A percentile compares a stretch with the other conserved stretches of the same genome.
Conservation (phyloP, 257 asterid genomes). For the Solanum okadae region DNA sequence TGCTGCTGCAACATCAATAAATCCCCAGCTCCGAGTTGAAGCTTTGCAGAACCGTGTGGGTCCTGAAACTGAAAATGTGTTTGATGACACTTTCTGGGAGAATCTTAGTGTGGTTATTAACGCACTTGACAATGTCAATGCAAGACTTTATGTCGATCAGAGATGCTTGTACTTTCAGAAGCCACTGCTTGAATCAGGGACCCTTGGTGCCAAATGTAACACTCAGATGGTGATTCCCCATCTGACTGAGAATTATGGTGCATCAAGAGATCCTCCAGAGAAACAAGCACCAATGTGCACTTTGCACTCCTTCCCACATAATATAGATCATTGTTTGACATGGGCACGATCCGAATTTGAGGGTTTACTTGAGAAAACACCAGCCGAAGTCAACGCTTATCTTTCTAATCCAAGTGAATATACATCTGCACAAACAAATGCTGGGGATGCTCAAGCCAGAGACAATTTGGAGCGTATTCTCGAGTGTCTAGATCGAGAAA, state of each 20-base stretch:
- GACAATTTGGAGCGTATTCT: conserved; percentile 76
- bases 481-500: conserved; percentile 70
- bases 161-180: conserved; percentile 91
- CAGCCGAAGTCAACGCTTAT: conserved; percentile 83
- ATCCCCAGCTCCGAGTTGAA: conserved; percentile 51
- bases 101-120: conserved; percentile 63
- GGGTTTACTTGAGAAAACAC: conserved; percentile 87
- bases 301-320: conserved; percentile 90
- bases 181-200: conserved; percentile 95
- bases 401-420: conserved; percentile 67
- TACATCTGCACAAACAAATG: conserved; percentile 54
- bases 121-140: conserved; percentile 93
- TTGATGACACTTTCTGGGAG: conserved; percentile 85
- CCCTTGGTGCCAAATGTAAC: conserved; percentile 92
- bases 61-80: conserved; percentile 78
- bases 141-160: conserved; percentile 91
- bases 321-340: conserved; percentile 90
- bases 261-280: conserved; percentile 94
- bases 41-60: conserved; percentile 95
- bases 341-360: conserved; percentile 97
- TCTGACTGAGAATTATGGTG: conserved; percentile 87
- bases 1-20: conserved; percentile 64
- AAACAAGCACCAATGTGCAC: conserved; percentile 98
- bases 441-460: conserved; percentile 96
- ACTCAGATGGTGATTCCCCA: conserved; percentile 96